Percentiles rank a stretch among this genome's conserved stretches.
Conservation (phyloP, 305 asterid genomes). For the Stenogyne calaminthoides region DNA sequence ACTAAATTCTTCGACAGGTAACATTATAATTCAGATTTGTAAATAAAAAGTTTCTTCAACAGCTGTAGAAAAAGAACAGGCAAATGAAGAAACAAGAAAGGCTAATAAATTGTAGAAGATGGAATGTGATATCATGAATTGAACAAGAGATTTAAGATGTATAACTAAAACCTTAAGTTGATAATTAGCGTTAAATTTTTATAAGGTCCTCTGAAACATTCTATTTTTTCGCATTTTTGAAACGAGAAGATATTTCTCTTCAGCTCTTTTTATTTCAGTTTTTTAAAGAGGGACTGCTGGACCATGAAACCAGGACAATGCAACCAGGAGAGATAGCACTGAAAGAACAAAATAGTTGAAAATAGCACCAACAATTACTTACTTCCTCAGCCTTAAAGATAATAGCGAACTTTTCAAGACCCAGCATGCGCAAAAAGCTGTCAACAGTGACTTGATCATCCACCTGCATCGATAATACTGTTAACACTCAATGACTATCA, state of each 20-base stretch:
- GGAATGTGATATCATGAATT: constrained; percentile 10
- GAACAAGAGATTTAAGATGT: background rate
- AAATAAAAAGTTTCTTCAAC: constrained; percentile 12
- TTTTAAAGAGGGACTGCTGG: background rate
- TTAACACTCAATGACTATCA: constrained; percentile 17
- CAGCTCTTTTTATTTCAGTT: background rate
- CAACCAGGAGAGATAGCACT: constrained; percentile 23
- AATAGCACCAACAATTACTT: constrained; percentile 32
- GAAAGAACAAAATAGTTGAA: constrained; percentile 24
- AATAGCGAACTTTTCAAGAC: constrained; percentile 76
- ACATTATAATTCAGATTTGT: background rate
- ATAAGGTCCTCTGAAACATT: background rate
- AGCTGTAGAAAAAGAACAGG: background rate
- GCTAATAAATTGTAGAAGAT: background rate
- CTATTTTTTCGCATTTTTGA: background rate
- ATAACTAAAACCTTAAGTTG: constrained; percentile 12
- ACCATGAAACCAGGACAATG: constrained; percentile 18
- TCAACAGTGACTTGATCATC: constrained; percentile 76
- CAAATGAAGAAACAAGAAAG: background rate
- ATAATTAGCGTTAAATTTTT: background rate
- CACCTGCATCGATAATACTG: constrained; percentile 48
- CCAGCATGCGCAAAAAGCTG: constrained; percentile 72
- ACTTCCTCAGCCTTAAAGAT: constrained; percentile 93
- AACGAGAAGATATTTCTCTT: background rate
- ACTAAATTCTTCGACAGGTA: background rate